phyloP scores from a whole-genome alignment of 495 filamentous ascomycete genomes.

The Xylaria venustula region DNA sequence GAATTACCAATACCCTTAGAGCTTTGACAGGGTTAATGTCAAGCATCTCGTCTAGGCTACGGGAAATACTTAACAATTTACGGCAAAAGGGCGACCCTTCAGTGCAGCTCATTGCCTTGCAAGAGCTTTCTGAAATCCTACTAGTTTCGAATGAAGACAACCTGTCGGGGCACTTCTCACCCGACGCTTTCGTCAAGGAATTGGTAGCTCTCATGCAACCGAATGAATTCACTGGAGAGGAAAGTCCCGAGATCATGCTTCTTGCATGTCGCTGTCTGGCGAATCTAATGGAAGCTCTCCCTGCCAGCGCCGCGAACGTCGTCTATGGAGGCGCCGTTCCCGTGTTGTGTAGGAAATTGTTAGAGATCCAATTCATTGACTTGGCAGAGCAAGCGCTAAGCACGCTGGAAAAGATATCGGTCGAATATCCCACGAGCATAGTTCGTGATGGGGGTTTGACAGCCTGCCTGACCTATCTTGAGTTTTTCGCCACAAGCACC shows the following conservation, averaged over 20 bases:
- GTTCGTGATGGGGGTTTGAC: constrained; percentile 94
- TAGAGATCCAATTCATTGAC: constrained; percentile 96
- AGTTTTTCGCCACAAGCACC: constrained; percentile 97
- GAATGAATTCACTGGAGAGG: constrained; percentile 75
- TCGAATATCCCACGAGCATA: constrained; percentile 93
- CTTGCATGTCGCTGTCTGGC: constrained; percentile 94
- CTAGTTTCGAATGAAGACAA: constrained; percentile 96
- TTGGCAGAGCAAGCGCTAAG: constrained; percentile 95
- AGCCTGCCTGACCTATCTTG: constrained; percentile 89
- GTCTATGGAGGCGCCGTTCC: constrained; percentile 96
- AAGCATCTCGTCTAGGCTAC: constrained; percentile 72
- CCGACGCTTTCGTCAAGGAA: constrained; percentile 94
- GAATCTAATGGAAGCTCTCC: constrained; percentile 96
- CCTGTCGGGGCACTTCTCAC: constrained; percentile 90
- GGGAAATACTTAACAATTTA: constrained; percentile 81
- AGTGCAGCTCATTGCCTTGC: constrained; percentile 85
- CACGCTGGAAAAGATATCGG: constrained; percentile 95
- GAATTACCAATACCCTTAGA: constrained; percentile 77
- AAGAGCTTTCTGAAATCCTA: constrained; percentile 90
- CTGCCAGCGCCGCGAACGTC: constrained; percentile 87
- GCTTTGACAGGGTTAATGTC: constrained; percentile 89
- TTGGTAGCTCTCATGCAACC: constrained; percentile 91
- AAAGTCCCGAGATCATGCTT: constrained; percentile 97
- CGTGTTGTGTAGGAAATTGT: constrained; percentile 85
- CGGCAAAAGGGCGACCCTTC: constrained; percentile 85